Percentiles rank a stretch among this genome's conserved stretches.
Evolutionary conservation across 257 asterid genomes (phyloP).

Genomic region (Linderniella brevidens): DNA sequence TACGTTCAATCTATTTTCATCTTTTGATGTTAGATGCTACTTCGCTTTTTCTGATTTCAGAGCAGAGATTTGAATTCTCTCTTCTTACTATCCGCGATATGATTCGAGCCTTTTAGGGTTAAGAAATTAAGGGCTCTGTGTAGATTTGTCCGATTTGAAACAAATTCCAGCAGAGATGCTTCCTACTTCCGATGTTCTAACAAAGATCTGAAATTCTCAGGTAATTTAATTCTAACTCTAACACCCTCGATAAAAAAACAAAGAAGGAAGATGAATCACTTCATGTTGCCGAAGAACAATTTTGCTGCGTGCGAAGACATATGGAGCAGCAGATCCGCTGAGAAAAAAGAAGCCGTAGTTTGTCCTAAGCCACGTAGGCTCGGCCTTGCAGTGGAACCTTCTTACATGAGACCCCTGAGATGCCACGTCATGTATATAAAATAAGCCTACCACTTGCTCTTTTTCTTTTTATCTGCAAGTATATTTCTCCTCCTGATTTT

Average conservation of each 20-base stretch:
- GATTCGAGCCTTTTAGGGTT: no score
- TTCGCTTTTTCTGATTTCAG: neutral
- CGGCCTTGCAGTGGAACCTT: conserved; percentile 36
- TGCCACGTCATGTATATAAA: conserved; percentile 27
- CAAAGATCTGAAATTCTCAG: neutral
- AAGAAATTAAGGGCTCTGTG: no score
- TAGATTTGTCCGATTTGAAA: no score
- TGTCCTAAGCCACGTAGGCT: conserved; percentile 90
- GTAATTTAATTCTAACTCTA: neutral
- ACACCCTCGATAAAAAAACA: neutral
- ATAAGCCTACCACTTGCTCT: no score
- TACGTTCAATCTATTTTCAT: neutral
- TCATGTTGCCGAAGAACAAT: conserved; percentile 33
- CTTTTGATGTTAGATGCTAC: no score
- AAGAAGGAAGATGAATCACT: conserved; percentile 39
- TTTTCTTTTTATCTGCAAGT: neutral
- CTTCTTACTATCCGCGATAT: neutral
- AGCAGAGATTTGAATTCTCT: neutral
- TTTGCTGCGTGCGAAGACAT: conserved; percentile 52
- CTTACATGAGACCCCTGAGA: conserved; percentile 27
- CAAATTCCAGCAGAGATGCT: no score
- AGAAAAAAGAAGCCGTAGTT: conserved; percentile 43
- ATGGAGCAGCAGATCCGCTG: conserved; percentile 26
- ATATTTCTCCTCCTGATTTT: neutral
- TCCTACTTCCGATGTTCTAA: no score